phyloP scores from a whole-genome alignment of 2,329 filamentous ascomycete species.

The Penicillium capsulatum region DNA sequence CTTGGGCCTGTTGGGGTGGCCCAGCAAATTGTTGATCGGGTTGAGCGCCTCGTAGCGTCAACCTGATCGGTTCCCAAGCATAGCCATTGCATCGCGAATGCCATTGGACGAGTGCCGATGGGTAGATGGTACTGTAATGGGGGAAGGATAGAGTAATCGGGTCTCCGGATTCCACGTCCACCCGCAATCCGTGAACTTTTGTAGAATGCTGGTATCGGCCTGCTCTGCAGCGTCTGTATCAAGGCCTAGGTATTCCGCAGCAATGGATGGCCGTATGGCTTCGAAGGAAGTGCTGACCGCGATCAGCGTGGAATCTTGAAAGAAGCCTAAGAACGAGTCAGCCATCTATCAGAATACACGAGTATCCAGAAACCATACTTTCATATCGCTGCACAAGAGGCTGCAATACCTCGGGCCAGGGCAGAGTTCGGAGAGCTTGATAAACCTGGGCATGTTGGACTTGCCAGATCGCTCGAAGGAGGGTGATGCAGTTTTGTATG shows the following conservation, averaged over 20 bases:
- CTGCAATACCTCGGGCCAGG: constrained; percentile 34
- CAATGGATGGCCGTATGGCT: constrained; percentile 35
- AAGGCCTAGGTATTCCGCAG: constrained; percentile 37
- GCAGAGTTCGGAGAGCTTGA: constrained; percentile 28
- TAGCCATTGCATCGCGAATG: constrained; percentile 32
- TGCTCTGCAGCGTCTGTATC: constrained; percentile 25
- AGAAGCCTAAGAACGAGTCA: constrained; percentile 28
- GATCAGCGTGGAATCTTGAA: constrained; percentile 37
- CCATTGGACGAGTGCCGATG: constrained; percentile 20
- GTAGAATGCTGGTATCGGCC: constrained; percentile 28
- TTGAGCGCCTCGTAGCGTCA: constrained; percentile 13
- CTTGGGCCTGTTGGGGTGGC: too few relatives aligned
- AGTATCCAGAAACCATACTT: constrained; percentile 23
- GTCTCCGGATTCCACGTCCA: constrained; percentile 39
- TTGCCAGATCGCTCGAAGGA: constrained; percentile 40
- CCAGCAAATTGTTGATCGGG: neutral
- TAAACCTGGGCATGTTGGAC: constrained; percentile 36
- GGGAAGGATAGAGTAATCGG: constrained; percentile 33
- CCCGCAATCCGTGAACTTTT: constrained; percentile 33
- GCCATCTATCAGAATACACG: neutral
- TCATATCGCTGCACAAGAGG: constrained; percentile 35
- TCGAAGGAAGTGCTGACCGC: constrained; percentile 40
- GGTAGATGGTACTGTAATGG: constrained; percentile 19
- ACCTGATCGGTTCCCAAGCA: constrained; percentile 29
- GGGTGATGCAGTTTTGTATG: constrained; percentile 34